Percentiles rank a stretch among this genome's conserved stretches.
phyloP scores from a whole-genome alignment of 495 filamentous ascomycete species.

The Tuber microsphaerosporum region DNA sequence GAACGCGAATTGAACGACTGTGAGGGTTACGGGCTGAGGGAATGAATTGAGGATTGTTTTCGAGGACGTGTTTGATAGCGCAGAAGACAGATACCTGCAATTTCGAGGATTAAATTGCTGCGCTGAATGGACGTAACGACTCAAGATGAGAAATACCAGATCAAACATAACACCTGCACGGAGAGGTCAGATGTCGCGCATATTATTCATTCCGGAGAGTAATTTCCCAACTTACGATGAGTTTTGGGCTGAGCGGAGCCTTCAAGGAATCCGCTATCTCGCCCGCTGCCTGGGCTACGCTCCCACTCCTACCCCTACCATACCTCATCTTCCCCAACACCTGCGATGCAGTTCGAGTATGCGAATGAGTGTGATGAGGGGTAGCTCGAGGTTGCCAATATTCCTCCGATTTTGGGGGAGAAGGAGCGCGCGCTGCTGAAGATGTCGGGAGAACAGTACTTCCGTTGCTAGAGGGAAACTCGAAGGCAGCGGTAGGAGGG shows the following conservation, averaged over 20 bases:
- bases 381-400: slow-evolving; percentile 31
- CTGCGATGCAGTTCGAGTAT: slow-evolving; percentile 26
- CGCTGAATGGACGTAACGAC: slow-evolving; percentile 36
- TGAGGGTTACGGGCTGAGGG: slow-evolving; percentile 84
- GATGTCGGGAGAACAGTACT: slow-evolving; percentile 28
- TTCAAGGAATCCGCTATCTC: slow-evolving; percentile 86
- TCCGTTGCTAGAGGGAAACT: slow-evolving; percentile 17
- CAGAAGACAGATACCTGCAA: slow-evolving; percentile 84
- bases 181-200: slow-evolving; percentile 13
- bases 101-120: slow-evolving; percentile 24
- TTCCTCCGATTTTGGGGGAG: slow-evolving; percentile 22
- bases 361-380: slow-evolving; percentile 12
- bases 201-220: slow-evolving; percentile 12
- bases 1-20: slow-evolving; percentile 88
- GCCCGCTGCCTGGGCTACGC: slow-evolving; percentile 31
- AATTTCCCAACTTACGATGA: slow-evolving; percentile 59
- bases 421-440: slow-evolving; percentile 22
- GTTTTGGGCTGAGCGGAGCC: slow-evolving; percentile 78
- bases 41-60: slow-evolving; percentile 95
- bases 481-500: slow-evolving; percentile 27
- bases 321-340: slow-evolving; percentile 34
- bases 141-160: slow-evolving; percentile 43
- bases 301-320: slow-evolving; percentile 36
- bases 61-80: slow-evolving; percentile 92
- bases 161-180: slow-evolving; percentile 42